These are phyloP conservation scores for Yarrowia sp. DNA, from an alignment of 805 yeast species.

Conservation along the genomic window DNA sequence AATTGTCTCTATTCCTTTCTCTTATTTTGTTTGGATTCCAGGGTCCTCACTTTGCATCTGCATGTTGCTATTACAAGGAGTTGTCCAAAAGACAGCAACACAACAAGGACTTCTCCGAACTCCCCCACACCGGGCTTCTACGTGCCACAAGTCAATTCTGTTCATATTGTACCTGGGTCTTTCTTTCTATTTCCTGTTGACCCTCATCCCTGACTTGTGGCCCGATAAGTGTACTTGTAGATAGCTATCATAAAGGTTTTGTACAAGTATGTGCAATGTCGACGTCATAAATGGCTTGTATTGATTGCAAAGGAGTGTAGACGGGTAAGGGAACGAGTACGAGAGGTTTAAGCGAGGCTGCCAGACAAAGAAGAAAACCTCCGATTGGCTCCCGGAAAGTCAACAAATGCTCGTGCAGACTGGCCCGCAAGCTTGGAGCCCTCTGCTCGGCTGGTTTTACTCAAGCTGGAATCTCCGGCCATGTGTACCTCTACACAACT, in stretches of 20 bases:
- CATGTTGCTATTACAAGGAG: background rate
- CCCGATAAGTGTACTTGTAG: background rate
- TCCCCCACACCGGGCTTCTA: too few relatives aligned
- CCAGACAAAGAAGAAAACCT: too few relatives aligned
- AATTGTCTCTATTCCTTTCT: background rate
- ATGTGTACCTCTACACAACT: background rate
- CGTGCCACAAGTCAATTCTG: background rate
- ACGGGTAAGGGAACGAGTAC: too few relatives aligned
- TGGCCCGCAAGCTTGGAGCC: too few relatives aligned
- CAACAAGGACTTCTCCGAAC: too few relatives aligned
- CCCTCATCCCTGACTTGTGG: background rate
- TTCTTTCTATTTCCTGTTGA: background rate
- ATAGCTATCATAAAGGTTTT: background rate
- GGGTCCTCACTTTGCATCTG: background rate
- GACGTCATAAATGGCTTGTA: background rate
- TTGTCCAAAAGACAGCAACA: too few relatives aligned
- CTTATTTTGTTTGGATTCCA: background rate
- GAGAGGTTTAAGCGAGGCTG: too few relatives aligned
- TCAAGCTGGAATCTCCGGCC: background rate
- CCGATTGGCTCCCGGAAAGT: too few relatives aligned
- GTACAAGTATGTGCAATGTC: background rate
- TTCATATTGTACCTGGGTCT: background rate
- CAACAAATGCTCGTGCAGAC: too few relatives aligned
- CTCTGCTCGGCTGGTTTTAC: too few relatives aligned
- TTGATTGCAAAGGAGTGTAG: background rate